Percentiles rank a stretch among this genome's conserved stretches.
Conservation (phyloP, 345 rosid genomes). For the Camelina laxa region DNA sequence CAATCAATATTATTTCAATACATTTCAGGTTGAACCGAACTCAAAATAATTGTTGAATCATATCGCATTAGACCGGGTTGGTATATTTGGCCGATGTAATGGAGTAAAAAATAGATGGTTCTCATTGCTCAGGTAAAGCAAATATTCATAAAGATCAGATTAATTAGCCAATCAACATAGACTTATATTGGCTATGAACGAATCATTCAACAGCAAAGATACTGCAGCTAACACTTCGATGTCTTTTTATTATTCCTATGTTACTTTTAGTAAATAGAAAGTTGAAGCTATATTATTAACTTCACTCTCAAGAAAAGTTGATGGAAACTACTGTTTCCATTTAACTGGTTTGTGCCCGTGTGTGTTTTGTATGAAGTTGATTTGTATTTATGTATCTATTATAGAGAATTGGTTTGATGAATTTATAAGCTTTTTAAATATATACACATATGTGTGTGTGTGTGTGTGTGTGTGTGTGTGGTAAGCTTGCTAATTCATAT, state of each 20-base stretch:
- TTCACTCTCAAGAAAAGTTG: neutral
- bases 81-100: neutral
- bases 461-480: no score
- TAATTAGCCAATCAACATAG: conserved; percentile 3
- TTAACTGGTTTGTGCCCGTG: neutral
- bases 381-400: no score
- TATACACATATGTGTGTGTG: no score
- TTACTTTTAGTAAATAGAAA: neutral
- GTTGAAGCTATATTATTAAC: conserved; percentile 3
- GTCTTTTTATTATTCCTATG: conserved; percentile 1
- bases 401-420: neutral
- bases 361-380: no score
- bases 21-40: neutral
- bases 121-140: neutral
- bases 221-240: conserved; percentile 13
- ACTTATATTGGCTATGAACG: conserved; percentile 20
- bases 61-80: neutral
- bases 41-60: neutral
- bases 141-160: neutral
- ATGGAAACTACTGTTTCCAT: neutral
- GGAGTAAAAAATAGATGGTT: neutral
- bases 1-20: neutral
- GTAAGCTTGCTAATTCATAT: no score
- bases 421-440: neutral
- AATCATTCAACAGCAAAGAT: conserved; percentile 17